These are phyloP conservation scores for Rhynchosporium agropyri DNA, from an alignment of 2,329 filamentous ascomycete species.

Conservation along the genomic window DNA sequence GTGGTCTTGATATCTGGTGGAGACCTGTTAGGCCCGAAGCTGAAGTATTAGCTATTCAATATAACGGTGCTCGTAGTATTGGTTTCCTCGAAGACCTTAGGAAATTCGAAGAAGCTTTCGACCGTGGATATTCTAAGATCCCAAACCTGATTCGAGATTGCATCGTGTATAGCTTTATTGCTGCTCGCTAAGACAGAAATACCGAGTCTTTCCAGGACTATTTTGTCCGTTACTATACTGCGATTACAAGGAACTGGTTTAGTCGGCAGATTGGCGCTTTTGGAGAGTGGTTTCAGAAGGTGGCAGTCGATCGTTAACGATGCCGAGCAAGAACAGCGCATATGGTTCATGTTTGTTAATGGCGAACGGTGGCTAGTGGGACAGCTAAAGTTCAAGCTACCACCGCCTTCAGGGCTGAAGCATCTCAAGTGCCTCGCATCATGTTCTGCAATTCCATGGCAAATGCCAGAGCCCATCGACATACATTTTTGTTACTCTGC, in stretches of 20 bases:
- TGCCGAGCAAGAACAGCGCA: background rate
- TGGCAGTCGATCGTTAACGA: background rate
- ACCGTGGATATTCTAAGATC: constrained; percentile 1
- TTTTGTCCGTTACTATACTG: background rate
- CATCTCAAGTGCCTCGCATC: too few relatives aligned
- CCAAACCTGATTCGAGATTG: background rate
- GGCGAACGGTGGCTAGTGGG: background rate
- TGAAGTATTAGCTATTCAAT: background rate
- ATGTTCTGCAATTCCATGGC: too few relatives aligned
- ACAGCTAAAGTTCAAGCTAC: background rate
- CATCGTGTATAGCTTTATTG: constrained; percentile 2
- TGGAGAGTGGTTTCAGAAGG: background rate
- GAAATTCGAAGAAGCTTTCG: background rate
- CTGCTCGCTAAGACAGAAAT: background rate
- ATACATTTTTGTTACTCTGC: too few relatives aligned
- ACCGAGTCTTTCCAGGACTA: background rate
- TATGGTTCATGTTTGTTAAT: background rate
- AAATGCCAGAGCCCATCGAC: too few relatives aligned
- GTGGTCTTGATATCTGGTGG: constrained; percentile 18
- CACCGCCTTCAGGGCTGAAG: too few relatives aligned
- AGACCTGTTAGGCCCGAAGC: background rate
- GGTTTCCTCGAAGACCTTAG: background rate
- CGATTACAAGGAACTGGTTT: background rate
- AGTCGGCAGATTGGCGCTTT: background rate
- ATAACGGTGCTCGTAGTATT: background rate